A percentile compares a stretch with the other conserved stretches of the same genome.
Evolutionary conservation across 192 early-diverging fungal genomes (phyloP).

Genomic region (Coemansia sp.): DNA sequence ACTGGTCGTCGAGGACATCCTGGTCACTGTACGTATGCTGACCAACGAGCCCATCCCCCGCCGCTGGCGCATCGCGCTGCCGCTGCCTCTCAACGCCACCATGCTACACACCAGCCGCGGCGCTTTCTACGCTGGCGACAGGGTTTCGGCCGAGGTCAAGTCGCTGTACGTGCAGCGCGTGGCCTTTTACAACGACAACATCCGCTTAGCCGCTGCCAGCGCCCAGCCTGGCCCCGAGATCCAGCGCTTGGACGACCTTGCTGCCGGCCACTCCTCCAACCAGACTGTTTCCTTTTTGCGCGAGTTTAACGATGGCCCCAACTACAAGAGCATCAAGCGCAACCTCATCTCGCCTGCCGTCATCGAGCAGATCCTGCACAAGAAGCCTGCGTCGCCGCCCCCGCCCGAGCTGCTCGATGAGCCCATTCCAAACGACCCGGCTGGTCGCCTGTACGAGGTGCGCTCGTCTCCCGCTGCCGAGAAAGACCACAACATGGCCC

Average conservation of each 20-base stretch:
- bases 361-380: slow-evolving; percentile 37
- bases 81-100: slow-evolving; percentile 26
- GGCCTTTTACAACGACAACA: slow-evolving; percentile 46
- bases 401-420: slow-evolving; percentile 45
- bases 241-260: slow-evolving; percentile 34
- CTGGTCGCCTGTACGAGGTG: slow-evolving; percentile 43
- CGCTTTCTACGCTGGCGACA: slow-evolving; percentile 34
- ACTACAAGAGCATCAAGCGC: slow-evolving; percentile 28
- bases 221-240: slow-evolving; percentile 18
- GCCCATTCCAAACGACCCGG: slow-evolving; percentile 42
- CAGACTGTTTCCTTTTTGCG: slow-evolving; percentile 1
- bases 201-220: slow-evolving; percentile 29
- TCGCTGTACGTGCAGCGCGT: slow-evolving; percentile 38
- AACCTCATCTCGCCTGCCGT: slow-evolving; percentile 37
- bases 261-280: slow-evolving; percentile 42
- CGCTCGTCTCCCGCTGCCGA: slow-evolving; percentile 34
- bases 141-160: slow-evolving; percentile 42
- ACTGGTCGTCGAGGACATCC: slow-evolving; percentile 35
- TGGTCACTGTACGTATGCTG: slow-evolving; percentile 34
- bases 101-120: slow-evolving; percentile 48
- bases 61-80: slow-evolving; percentile 42
- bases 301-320: slow-evolving; percentile 32
- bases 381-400: slow-evolving; percentile 22
- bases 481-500: slow-evolving; percentile 29
- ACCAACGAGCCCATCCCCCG: slow-evolving; percentile 41